phyloP scores from a whole-genome alignment of 2,329 filamentous ascomycete genomes.

The Davidsoniella australis region DNA sequence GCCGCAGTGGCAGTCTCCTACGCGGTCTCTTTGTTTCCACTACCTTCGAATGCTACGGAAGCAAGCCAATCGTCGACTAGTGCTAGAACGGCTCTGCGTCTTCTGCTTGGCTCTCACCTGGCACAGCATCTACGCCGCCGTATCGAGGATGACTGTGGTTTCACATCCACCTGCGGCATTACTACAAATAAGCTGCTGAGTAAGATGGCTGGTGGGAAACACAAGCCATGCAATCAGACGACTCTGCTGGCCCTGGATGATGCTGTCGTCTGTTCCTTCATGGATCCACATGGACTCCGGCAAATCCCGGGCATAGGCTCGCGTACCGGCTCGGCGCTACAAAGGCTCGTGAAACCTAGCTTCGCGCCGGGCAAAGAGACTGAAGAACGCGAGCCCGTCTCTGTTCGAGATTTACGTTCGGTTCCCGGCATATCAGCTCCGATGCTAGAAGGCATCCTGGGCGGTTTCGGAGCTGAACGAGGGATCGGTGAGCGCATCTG shows the following conservation, averaged over 20 bases:
- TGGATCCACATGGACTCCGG: slow-evolving; percentile 60
- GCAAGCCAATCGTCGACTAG: neutral
- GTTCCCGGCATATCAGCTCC: slow-evolving; percentile 45
- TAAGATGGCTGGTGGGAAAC: slow-evolving; percentile 66
- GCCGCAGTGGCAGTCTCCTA: neutral
- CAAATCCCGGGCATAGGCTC: slow-evolving; percentile 75
- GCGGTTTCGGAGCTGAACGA: slow-evolving; percentile 50
- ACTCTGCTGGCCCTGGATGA: slow-evolving; percentile 54
- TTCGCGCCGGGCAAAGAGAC: no score
- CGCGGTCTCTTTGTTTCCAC: neutral
- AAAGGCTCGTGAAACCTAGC: slow-evolving; percentile 19
- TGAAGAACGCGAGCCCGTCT: neutral
- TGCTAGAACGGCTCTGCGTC: slow-evolving; percentile 26
- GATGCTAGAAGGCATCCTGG: slow-evolving; percentile 50
- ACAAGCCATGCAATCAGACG: slow-evolving; percentile 82
- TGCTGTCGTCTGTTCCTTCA: slow-evolving; percentile 43
- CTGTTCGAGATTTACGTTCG: slow-evolving; percentile 12
- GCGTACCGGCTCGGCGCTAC: slow-evolving; percentile 41
- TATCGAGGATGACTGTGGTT: slow-evolving; percentile 61
- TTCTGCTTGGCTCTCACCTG: slow-evolving; percentile 67
- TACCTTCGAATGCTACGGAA: neutral
- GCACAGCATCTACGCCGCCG: slow-evolving; percentile 55
- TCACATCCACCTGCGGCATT: slow-evolving; percentile 75
- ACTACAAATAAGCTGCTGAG: slow-evolving; percentile 74
- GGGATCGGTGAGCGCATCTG: slow-evolving; percentile 60